Percentiles rank a stretch among this genome's conserved stretches.
These are phyloP conservation scores for Alliaria petiolata DNA, from an alignment of 345 rosid species.

Conservation along the genomic window DNA sequence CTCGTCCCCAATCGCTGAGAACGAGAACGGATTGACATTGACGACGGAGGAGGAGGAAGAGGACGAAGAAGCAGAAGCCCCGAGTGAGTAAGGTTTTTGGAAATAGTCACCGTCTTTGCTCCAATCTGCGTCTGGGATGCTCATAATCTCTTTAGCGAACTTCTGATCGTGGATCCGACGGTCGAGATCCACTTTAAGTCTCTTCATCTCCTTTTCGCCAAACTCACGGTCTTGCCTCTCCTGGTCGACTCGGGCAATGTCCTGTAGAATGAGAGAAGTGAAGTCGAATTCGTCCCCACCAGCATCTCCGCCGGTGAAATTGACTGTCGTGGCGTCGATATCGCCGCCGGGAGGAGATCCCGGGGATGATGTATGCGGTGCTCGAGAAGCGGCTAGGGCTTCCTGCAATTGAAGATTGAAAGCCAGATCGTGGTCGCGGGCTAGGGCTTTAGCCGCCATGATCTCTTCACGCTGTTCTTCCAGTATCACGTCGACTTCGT, in stretches of 20 bases:
- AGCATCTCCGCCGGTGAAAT: neutral
- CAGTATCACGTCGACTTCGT: slow-evolving; percentile 27
- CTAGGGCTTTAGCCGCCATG: slow-evolving; percentile 42
- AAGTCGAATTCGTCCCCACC: slow-evolving; percentile 23
- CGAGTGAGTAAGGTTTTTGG: slow-evolving; percentile 44
- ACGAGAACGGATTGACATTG: neutral
- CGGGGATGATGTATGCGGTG: slow-evolving; percentile 9
- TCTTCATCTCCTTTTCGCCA: slow-evolving; percentile 32
- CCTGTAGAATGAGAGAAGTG: slow-evolving; percentile 37
- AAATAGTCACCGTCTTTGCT: slow-evolving; percentile 41
- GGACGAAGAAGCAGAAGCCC: slow-evolving; percentile 1
- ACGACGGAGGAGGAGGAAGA: neutral
- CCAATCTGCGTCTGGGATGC: slow-evolving; percentile 57
- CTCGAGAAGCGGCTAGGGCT: slow-evolving; percentile 48
- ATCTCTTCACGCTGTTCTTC: slow-evolving; percentile 44
- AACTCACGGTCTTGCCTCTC: slow-evolving; percentile 46
- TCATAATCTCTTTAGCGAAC: slow-evolving; percentile 47
- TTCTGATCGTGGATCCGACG: slow-evolving; percentile 63
- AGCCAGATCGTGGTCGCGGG: slow-evolving; percentile 52
- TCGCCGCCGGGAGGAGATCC: neutral
- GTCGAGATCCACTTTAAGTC: slow-evolving; percentile 43
- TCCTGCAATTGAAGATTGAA: slow-evolving; percentile 66
- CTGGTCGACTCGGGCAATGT: slow-evolving; percentile 41
- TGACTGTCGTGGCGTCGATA: neutral
- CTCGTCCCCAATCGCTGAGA: slow-evolving; percentile 1